phyloP scores from a whole-genome alignment of 345 rosid genomes.

The Gossypium ekmanianum region DNA sequence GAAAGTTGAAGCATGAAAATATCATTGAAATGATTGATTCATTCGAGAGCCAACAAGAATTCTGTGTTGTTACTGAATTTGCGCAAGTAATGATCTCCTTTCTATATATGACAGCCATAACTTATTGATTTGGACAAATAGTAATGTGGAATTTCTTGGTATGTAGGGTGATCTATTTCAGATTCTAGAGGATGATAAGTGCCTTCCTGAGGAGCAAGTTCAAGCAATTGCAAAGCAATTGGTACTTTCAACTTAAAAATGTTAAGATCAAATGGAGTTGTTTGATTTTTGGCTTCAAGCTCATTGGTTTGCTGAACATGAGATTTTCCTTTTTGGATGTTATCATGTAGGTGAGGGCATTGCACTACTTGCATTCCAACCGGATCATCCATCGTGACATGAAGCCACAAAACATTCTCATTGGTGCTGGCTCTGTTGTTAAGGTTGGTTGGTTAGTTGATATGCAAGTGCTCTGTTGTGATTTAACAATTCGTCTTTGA shows the following conservation, averaged over 20 bases:
- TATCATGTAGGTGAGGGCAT: conserved; percentile 68
- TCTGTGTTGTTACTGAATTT: conserved; percentile 96
- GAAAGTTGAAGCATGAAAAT: conserved; percentile 91
- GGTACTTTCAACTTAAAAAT: conserved; percentile 41
- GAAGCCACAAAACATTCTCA: conserved; percentile 99
- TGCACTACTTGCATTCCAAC: conserved; percentile 93
- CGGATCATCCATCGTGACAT: conserved; percentile 98
- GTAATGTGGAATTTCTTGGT: conserved; percentile 15
- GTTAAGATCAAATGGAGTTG: background rate
- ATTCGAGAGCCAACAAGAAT: conserved; percentile 88
- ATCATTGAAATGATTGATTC: conserved; percentile 97
- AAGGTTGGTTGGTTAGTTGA: conserved; percentile 48
- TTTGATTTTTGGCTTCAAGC: conserved; percentile 13
- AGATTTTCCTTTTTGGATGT: background rate
- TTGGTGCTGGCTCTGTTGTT: conserved; percentile 87
- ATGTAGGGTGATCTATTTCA: conserved; percentile 92
- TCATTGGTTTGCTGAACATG: background rate
- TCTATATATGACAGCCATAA: conserved; percentile 2
- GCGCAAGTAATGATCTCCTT: conserved; percentile 59
- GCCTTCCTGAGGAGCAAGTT: conserved; percentile 96
- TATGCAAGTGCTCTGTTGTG: background rate
- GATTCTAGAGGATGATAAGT: conserved; percentile 94
- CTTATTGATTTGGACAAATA: background rate
- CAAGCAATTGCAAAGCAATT: conserved; percentile 97
- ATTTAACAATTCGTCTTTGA: background rate